phyloP scores from a whole-genome alignment of 352 stramenopile genomes.

The Pythium myriotylum region DNA sequence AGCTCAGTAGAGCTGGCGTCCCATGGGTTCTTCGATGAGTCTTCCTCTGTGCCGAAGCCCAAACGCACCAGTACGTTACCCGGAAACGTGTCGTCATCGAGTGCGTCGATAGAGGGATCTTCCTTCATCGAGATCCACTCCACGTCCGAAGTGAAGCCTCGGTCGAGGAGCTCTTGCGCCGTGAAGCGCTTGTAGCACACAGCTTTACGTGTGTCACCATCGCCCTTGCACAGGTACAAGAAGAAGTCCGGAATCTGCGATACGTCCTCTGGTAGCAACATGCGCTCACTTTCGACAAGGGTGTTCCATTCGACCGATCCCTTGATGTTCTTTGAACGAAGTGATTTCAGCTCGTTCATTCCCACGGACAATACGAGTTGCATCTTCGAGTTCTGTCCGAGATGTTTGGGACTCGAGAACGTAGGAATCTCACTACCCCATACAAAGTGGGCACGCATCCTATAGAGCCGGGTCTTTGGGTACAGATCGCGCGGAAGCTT shows the following conservation, averaged over 20 bases:
- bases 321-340: constrained; percentile 68
- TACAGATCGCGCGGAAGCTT: constrained; percentile 62
- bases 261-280: constrained; percentile 69
- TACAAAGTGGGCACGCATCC: constrained; percentile 74
- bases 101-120: constrained; percentile 75
- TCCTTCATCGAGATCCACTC: constrained; percentile 84
- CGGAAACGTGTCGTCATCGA: constrained; percentile 79
- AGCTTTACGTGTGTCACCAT: constrained; percentile 56
- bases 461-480: constrained; percentile 62
- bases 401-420: constrained; percentile 68
- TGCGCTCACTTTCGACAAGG: constrained; percentile 75
- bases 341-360: constrained; percentile 62
- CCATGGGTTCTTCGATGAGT: constrained; percentile 60
- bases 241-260: constrained; percentile 89
- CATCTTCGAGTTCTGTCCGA: constrained; percentile 81
- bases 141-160: constrained; percentile 53
- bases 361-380: constrained; percentile 70
- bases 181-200: constrained; percentile 84
- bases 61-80: constrained; percentile 81
- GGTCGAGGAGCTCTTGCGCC: constrained; percentile 72
- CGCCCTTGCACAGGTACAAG: constrained; percentile 80
- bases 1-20: constrained; percentile 52
- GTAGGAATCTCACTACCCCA: constrained; percentile 75
- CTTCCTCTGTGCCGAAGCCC: constrained; percentile 76
- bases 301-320: constrained; percentile 86